Evolutionary conservation across 768 basidiomycete genomes (phyloP), one percentile per base, ranked within the genome.

Genomic region (Lyophyllum shimeji): DNA sequence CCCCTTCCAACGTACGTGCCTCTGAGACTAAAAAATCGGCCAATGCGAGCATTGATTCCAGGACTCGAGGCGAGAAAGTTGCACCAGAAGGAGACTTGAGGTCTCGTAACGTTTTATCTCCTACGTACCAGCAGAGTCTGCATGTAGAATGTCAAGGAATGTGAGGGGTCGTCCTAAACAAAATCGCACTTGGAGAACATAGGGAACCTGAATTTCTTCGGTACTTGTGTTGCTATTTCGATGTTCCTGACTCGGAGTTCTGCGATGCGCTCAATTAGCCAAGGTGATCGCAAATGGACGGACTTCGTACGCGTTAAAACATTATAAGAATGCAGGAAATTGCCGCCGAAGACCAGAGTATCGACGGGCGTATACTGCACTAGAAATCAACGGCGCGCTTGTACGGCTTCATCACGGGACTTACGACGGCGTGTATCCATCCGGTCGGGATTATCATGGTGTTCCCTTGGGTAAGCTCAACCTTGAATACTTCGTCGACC

Each of bases 361-460:
- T 99, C 95, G 29, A 80, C 71, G 0, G 96, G 96, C 0, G 97
- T 98, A 71, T 92, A 87, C 90, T 96, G 63, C 17, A 56, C n/a
- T 53, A 31, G 34, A 60, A 45, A 59, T 50, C 5, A 52, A 42
- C 51, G 18, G 29, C 37, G 13, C 21, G 24, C 21, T 13, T n/a
- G 5, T 20, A 50, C 15, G 6, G 42, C 31, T 12, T 50, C 50
- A 31, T 42, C 33, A 27, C 9, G 31, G 21, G 46, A 73, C 89
- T 69, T 68, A 96, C 95, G 39, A 99, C 96, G 11, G 94, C 93
- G 67, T 99, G 96, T 56, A 98, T 98, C 90, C 96, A 99, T 0
- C 96, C 96, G 1, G 93, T 87, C 1, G 96, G 94, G 51, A 97
- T 95, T 46, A 95, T 91, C 88, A 95, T 90, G 3, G 92, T 95